These are phyloP conservation scores for Auricularia heimuer DNA, from an alignment of 768 basidiomycete species.

Conservation along the genomic window DNA sequence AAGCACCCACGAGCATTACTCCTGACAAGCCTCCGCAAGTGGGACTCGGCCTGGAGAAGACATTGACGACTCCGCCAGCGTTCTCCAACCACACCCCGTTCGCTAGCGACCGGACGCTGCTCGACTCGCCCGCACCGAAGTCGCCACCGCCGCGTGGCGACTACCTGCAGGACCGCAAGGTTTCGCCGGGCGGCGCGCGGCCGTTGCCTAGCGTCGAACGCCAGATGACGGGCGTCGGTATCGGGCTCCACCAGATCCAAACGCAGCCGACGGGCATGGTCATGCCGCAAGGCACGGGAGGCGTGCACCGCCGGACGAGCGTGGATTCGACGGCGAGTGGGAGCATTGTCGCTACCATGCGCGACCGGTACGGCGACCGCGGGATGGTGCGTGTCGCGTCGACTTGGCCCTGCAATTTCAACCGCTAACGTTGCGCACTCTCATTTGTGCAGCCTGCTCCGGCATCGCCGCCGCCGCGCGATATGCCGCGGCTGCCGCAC, in stretches of 20 bases:
- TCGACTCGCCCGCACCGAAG: neutral
- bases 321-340: constrained; percentile 45
- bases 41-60: too few species aligned
- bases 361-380: constrained; percentile 47
- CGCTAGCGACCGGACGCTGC: neutral
- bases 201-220: neutral
- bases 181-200: neutral
- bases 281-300: neutral
- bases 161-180: neutral
- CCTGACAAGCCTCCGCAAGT: too few species aligned
- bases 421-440: neutral
- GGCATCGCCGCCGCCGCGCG: constrained; percentile 45
- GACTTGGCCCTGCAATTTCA: neutral
- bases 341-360: constrained; percentile 60
- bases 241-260: neutral
- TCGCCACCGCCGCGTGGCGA: neutral
- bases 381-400: constrained; percentile 23
- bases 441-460: constrained; percentile 33
- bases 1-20: too few species aligned
- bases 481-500: constrained; percentile 51
- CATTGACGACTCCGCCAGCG: neutral
- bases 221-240: neutral
- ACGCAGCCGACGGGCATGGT: neutral
- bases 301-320: constrained; percentile 15
- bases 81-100: neutral